Percentiles rank a stretch among this genome's conserved stretches.
Conservation (phyloP, 495 filamentous ascomycete species). For the Talaromyces stipitatus region DNA sequence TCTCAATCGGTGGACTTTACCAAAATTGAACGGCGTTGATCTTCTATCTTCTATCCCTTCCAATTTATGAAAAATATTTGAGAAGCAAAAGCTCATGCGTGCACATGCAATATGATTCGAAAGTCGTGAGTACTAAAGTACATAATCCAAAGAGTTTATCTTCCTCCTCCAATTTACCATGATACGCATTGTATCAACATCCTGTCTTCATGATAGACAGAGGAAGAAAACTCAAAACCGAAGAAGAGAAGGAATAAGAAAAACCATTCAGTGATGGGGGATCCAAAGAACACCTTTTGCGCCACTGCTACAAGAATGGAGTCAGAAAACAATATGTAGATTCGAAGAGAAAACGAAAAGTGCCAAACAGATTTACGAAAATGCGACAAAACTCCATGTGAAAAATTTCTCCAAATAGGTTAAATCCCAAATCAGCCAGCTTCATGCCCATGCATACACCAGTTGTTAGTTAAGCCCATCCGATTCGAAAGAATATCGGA, state of each 20-base stretch:
- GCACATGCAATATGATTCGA: not conserved
- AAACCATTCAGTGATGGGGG: not conserved
- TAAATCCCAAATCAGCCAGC: not conserved
- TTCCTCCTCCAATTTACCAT: not conserved
- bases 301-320: not conserved
- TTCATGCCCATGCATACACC: not conserved
- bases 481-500: not conserved
- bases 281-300: not conserved
- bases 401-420: not conserved
- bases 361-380: not conserved
- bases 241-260: not conserved
- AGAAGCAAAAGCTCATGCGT: not conserved
- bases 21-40: not conserved
- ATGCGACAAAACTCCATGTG: not conserved
- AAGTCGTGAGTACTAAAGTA: not conserved
- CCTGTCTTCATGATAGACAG: not conserved
- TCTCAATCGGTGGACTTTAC: not conserved
- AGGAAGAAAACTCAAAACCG: not conserved
- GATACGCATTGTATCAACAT: not conserved
- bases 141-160: not conserved
- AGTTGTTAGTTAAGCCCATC: not conserved
- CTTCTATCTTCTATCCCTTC: not conserved
- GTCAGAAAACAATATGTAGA: not conserved
- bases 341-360: not conserved
- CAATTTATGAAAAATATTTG: not conserved